Evolutionary conservation across 176 grass and related monocot genomes (phyloP).

Genomic region (Bonia amplexicaulis): DNA sequence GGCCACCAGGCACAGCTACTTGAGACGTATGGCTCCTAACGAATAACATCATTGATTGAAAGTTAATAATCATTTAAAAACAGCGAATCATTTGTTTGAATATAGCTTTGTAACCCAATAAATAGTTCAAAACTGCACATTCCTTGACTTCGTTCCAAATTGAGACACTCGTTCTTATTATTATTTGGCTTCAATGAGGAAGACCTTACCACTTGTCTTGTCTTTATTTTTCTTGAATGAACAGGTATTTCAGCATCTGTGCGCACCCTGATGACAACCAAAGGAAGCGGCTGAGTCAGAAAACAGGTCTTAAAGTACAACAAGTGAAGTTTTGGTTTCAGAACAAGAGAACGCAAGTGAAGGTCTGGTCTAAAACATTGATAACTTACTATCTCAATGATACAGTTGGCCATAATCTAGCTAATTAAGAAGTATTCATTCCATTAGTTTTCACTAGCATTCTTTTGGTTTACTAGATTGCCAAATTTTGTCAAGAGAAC

Average conservation of each 20-base stretch:
- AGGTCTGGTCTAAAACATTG: constrained; percentile 28
- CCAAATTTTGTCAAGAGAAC: neutral
- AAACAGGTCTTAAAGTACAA: neutral
- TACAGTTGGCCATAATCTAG: neutral
- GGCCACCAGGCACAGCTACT: constrained; percentile 14
- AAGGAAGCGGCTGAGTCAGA: constrained; percentile 15
- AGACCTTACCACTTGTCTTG: neutral
- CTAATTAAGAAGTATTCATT: neutral
- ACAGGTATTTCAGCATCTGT: constrained; percentile 37
- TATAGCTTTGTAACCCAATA: neutral
- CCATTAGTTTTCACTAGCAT: neutral
- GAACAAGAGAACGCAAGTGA: constrained; percentile 43
- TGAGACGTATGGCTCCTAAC: constrained; percentile 32
- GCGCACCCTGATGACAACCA: constrained; percentile 30
- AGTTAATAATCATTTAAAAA: neutral
- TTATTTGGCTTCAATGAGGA: neutral
- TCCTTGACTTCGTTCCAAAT: neutral
- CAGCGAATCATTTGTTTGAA: neutral
- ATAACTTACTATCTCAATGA: neutral
- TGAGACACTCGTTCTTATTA: neutral
- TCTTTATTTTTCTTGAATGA: constrained; percentile 8
- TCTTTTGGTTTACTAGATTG: neutral
- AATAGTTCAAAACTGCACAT: neutral
- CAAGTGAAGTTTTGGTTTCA: constrained; percentile 61
- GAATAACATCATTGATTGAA: neutral